Evolutionary conservation across 2,329 filamentous ascomycete species (phyloP).

Genomic region (Tolypocladium pustulatum): DNA sequence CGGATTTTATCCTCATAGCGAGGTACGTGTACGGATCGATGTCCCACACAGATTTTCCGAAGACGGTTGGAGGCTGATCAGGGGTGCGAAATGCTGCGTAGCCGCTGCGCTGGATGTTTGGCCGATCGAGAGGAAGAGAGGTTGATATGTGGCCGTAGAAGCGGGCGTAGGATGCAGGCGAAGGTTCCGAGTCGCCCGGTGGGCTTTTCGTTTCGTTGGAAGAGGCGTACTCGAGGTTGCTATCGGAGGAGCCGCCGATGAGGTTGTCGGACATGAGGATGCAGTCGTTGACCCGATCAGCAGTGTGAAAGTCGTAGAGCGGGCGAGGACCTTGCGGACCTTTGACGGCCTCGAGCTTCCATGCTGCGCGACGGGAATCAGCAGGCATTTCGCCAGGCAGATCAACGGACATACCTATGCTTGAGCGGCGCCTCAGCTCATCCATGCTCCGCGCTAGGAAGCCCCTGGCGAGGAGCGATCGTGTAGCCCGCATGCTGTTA

Average conservation of each 20-base stretch:
- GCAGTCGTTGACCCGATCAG: constrained; percentile 36
- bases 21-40: constrained; percentile 84
- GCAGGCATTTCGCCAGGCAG: background rate
- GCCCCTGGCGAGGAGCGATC: constrained; percentile 34
- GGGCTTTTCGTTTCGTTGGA: constrained; percentile 11
- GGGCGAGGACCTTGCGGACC: constrained; percentile 52
- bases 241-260: constrained; percentile 76
- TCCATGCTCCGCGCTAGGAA: constrained; percentile 49
- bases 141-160: constrained; percentile 88
- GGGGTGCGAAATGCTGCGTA: constrained; percentile 86
- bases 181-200: constrained; percentile 1
- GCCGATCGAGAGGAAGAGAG: constrained; percentile 63
- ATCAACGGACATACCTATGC: constrained; percentile 33
- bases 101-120: constrained; percentile 67
- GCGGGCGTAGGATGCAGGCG: constrained; percentile 46
- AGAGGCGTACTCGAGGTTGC: constrained; percentile 53
- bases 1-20: constrained; percentile 78
- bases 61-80: constrained; percentile 67
- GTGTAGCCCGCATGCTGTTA: constrained; percentile 35
- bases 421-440: constrained; percentile 46
- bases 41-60: constrained; percentile 79
- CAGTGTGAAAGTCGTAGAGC: constrained; percentile 51
- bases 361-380: constrained; percentile 32
- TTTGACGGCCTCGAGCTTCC: constrained; percentile 60
- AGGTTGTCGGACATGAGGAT: constrained; percentile 81